Base-by-base conservation (phyloP, 2,329 filamentous ascomycete genomes). In the Zymoseptoria tritici region DNA sequence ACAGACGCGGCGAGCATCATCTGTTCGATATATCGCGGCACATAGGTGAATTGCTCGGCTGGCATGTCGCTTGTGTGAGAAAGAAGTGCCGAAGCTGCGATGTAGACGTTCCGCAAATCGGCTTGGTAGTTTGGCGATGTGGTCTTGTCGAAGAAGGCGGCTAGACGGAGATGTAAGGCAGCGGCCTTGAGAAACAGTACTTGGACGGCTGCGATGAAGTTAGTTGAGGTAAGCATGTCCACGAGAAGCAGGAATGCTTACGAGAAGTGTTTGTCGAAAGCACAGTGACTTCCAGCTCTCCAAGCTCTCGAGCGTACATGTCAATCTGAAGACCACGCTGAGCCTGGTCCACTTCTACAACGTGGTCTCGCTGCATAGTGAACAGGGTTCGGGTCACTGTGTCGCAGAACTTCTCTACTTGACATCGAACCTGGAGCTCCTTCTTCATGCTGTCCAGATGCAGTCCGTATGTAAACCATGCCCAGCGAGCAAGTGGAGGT, bases 1-100 rank as follows among this genome's bases (percentile, higher is more conserved):
- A 91, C 91, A 3, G 87, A 86, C 4, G 87, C 88, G 2, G 89
- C 89, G n/a, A 92, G 84, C 59, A 91, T 84, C 87, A 93, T 92
- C 73, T 93, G 89, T 71, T 91, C 86, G 56, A 93, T 84, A 73
- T 92, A 92, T 71, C 71, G 65, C 88, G 90, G 64, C 84, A 88
- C 86, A 55, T 82, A 81, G 26, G 91, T 77, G 55, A 87, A 81
- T 54, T 81, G 80, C 7, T 83, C 80, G 56, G 73, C 69, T 36
- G 72, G 42, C 74, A 76, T 72, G 56, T 90, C 86, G 21, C 91
- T 79, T 69, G 91, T 91, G 61, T 79, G 79, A 49, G 90, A 86
- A 24, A 93, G 80, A 68, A 91, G 90, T 60, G 79, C 80, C 20
- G 83, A 84, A 2, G 88, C 85, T 4, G 89, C 86, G 61, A 86